Evolutionary conservation across 2,329 filamentous ascomycete genomes (phyloP), one percentile per base, ranked within the genome.

Genomic region (Arthroderma uncinatum): DNA sequence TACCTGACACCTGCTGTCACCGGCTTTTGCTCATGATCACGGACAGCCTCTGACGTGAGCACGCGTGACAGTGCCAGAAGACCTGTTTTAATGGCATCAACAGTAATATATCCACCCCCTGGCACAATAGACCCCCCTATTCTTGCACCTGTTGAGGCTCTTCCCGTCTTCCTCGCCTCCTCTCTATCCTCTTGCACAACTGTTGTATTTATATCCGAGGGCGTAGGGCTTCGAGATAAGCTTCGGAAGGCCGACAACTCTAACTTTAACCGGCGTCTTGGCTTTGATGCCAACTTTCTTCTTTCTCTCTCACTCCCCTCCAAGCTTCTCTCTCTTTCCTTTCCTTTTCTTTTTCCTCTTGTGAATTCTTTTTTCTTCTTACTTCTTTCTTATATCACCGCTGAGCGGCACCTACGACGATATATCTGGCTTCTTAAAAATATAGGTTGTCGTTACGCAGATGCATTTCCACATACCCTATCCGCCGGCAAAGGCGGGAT

Each of bases 401-500:
- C 21, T 16, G 6, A 39, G 3, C 19, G 10, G 16, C 40, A 47
- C 9, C 44, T 14, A 48, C 0, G 21, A 48, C 21, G 44, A 30
- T 48, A 48, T n/a, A 28, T 28, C 12, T 6, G 25, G 25, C 21
- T 23, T 48, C 21, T 16, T 48, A 30, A 21, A 12, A 5, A 12
- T 48, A 21, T 28, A 28, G 12, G 10, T 10, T 14, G 14, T 48
- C 21, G 4, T 48, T 28, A 28, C 47, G 28, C 70, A 68, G 23
- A 76, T 66, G 25, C 65, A 62, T 10, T 69, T 62, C 21, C 64
- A 65, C 57, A 58, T 60, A 25, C 70, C 71, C 14, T 74, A 74
- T 59, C 78, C 79, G 10, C 70, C 78, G 25, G 66, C 76, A 56
- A 74, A 76, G 66, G 64, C 70, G 37, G 84, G 84, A 19, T 82